Percentiles rank a stretch among this genome's conserved stretches.
phyloP scores from a whole-genome alignment of 495 filamentous ascomycete genomes.

The Friedmanniomyces endolithicus region DNA sequence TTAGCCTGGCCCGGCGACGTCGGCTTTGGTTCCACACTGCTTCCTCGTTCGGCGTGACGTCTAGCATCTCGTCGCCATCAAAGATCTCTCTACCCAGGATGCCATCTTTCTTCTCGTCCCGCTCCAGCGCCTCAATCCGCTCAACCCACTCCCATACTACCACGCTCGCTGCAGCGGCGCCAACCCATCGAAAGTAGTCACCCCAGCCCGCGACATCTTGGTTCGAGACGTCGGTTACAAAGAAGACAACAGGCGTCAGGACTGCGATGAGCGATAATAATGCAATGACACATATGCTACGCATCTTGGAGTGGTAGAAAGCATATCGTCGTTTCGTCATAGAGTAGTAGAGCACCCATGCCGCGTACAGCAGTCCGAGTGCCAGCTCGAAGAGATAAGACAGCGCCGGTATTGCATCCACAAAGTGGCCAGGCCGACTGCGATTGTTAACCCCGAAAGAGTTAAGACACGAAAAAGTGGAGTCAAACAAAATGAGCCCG shows the following conservation, averaged over 20 bases:
- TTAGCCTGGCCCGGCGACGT: background rate
- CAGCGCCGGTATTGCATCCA: slow-evolving; percentile 80
- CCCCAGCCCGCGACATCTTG: slow-evolving; percentile 87
- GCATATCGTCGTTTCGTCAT: slow-evolving; percentile 85
- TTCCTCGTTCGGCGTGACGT: slow-evolving; percentile 52
- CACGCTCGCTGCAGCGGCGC: slow-evolving; percentile 87
- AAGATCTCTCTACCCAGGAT: slow-evolving; percentile 90
- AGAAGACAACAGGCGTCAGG: slow-evolving; percentile 87
- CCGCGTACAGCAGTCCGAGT: slow-evolving; percentile 78
- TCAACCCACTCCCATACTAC: slow-evolving; percentile 99
- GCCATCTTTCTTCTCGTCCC: slow-evolving; percentile 91
- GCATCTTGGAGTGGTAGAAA: slow-evolving; percentile 86
- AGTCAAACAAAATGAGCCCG: slow-evolving; percentile 78
- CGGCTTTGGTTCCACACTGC: slow-evolving; percentile 34
- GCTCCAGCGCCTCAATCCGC: slow-evolving; percentile 89
- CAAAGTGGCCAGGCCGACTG: slow-evolving; percentile 56
- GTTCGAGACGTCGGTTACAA: slow-evolving; percentile 82
- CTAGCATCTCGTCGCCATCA: slow-evolving; percentile 92
- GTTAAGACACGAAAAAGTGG: slow-evolving; percentile 77
- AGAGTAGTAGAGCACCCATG: slow-evolving; percentile 92
- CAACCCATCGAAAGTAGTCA: slow-evolving; percentile 95
- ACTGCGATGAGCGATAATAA: slow-evolving; percentile 65
- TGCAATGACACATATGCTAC: slow-evolving; percentile 79
- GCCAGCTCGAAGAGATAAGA: slow-evolving; percentile 89
- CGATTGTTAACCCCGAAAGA: slow-evolving; percentile 56